These are phyloP conservation scores for Hypoxylon intermedium DNA, from an alignment of 495 filamentous ascomycete genomes.

Conservation along the genomic window DNA sequence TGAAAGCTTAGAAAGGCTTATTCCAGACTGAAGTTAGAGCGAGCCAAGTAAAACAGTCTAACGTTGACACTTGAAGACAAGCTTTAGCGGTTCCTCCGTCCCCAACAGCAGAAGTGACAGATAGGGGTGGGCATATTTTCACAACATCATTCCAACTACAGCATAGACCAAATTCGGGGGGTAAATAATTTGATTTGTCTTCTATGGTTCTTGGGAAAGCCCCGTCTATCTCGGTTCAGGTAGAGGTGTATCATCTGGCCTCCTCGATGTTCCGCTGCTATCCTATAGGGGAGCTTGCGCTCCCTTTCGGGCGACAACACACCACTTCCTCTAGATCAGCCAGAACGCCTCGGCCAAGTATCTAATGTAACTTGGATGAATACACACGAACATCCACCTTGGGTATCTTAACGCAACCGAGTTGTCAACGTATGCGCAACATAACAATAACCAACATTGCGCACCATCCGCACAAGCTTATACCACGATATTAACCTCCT, in stretches of 20 bases:
- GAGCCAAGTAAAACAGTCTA: background rate
- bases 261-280: slow-evolving; percentile 14
- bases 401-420: slow-evolving; percentile 30
- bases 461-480: background rate
- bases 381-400: slow-evolving; percentile 9
- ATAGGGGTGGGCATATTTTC: too few species aligned
- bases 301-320: background rate
- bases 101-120: background rate
- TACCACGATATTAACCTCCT: slow-evolving; percentile 14
- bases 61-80: background rate
- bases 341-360: background rate
- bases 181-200: too few species aligned
- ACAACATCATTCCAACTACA: too few species aligned
- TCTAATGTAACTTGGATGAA: background rate
- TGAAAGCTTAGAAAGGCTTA: background rate
- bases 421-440: background rate
- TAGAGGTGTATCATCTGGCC: too few species aligned
- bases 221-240: too few species aligned
- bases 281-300: slow-evolving; percentile 19
- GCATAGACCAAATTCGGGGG: too few species aligned
- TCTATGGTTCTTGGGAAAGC: too few species aligned
- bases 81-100: background rate
- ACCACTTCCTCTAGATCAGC: background rate
- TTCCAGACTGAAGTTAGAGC: background rate
- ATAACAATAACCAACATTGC: background rate